Evolutionary conservation across 192 early-diverging fungal genomes (phyloP), one percentile per base, ranked within the genome.

Genomic region (Chytriomyces hyalinus): DNA sequence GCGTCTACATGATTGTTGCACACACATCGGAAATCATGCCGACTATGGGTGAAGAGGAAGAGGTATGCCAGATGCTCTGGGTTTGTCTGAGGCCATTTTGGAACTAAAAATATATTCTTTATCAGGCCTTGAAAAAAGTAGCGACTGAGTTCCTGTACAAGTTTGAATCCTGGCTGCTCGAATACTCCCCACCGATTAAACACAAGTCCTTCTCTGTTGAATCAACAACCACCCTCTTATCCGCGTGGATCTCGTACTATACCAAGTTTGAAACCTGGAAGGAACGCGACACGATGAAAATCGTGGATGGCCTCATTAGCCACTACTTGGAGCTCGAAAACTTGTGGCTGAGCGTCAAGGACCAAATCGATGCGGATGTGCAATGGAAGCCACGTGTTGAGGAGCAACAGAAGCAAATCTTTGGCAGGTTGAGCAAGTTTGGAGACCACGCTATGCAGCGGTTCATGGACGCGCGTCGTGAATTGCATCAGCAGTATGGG

Each of bases 211-310:
- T 44, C 49, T 68, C 69, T 8, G 26, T 70, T 24, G 20, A 20
- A 24, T 9, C 43, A 10, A 49, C 46, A 4, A 46, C 64, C 6
- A 17, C 17, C 10, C 91, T 94, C 75, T 81, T 88, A 51, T 66
- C 81, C 2, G 69, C 82, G 6, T 95, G 87, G 87, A 80, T 77
- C 53, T 80, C 77, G 11, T 95, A 87, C 78, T 91, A 88, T 78
- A 73, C 65, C 46, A 78, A 87, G 9, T 95, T 95, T 68, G 83
- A 92, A 59, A 84, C 83, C 3, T 95, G 93, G 93, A 94, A 94
- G 73, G 70, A 81, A 6, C 80, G 80, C 65, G 93, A 95, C 78
- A 86, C 87, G 6, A 71, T 84, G 10, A 83, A 89, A 17, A 80
- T 94, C n/a, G 68, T 94, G 5, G 80, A 88, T 6, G 88, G 85